Evolutionary conservation across 257 asterid species (phyloP).

Genomic region (Schizonepeta tenuifolia): DNA sequence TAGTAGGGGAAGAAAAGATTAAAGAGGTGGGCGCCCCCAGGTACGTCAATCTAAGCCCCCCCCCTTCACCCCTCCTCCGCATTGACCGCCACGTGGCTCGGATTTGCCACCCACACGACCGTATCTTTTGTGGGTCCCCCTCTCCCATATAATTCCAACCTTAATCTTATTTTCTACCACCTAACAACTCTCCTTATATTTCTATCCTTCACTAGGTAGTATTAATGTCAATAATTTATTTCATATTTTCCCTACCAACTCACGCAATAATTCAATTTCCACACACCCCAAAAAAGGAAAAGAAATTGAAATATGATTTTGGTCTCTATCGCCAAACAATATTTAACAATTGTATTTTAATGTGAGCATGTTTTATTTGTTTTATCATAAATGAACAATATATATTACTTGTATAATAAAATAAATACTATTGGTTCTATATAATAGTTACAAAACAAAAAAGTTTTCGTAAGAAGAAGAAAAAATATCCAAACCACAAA

Average conservation of each 20-base stretch:
- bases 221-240: neutral
- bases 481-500: no score
- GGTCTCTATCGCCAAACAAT: no score
- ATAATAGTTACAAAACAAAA: no score
- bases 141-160: constrained; percentile 12
- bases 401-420: no score
- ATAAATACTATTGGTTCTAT: no score
- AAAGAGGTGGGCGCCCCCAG: neutral
- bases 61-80: constrained; percentile 22
- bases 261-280: neutral
- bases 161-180: constrained; percentile 25
- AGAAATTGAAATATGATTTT: no score
- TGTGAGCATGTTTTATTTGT: no score
- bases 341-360: no score
- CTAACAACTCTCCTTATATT: constrained; percentile 1
- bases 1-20: neutral
- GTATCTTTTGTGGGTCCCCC: constrained; percentile 41
- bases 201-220: neutral
- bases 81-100: constrained; percentile 45
- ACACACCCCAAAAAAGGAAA: neutral
- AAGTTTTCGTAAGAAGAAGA: no score
- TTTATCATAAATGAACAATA: no score
- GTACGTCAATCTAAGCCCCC: constrained; percentile 18
- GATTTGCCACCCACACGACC: constrained; percentile 38
- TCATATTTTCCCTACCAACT: neutral